Evolutionary conservation across 2,329 filamentous ascomycete genomes (phyloP).

Genomic region (Furcasterigmium furcatum): DNA sequence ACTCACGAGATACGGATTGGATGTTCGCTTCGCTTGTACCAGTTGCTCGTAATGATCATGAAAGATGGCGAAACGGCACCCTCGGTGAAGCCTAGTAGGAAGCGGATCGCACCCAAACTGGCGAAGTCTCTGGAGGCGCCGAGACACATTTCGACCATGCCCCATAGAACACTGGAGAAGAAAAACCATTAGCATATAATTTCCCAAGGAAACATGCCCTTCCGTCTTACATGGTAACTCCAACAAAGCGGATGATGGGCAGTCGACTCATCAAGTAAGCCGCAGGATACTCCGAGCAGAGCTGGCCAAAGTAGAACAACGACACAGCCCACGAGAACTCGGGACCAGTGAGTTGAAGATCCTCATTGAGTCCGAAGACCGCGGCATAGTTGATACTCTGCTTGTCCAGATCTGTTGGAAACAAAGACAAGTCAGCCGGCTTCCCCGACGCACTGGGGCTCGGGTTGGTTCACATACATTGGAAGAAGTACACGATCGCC

Average conservation of each 20-base stretch:
- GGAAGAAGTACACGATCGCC: conserved; percentile 13
- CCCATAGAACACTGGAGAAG: conserved; percentile 22
- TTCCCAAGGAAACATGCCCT: too few species aligned
- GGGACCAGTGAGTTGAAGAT: conserved; percentile 4
- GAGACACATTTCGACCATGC: conserved; percentile 19
- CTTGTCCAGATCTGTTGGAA: conserved; percentile 4
- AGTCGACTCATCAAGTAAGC: conserved; percentile 6
- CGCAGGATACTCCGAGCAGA: not conserved
- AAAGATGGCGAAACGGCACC: conserved; percentile 36
- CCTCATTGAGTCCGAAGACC: conserved; percentile 4
- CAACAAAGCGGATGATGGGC: conserved; percentile 10
- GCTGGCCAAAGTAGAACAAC: conserved; percentile 7
- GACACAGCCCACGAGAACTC: conserved; percentile 9
- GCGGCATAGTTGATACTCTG: conserved; percentile 6
- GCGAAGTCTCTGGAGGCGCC: conserved; percentile 16
- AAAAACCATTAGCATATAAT: too few species aligned
- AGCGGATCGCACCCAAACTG: conserved; percentile 17
- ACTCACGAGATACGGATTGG: conserved; percentile 42
- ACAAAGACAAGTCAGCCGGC: too few species aligned
- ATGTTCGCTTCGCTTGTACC: conserved; percentile 52
- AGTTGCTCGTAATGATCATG: conserved; percentile 43
- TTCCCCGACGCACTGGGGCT: too few species aligned
- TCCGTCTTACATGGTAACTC: conserved; percentile 10
- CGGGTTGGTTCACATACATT: too few species aligned
- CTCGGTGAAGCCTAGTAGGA: conserved; percentile 24